These are phyloP conservation scores for Apium graveolens DNA, from an alignment of 129 eudicot genomes.

Conservation along the genomic window DNA sequence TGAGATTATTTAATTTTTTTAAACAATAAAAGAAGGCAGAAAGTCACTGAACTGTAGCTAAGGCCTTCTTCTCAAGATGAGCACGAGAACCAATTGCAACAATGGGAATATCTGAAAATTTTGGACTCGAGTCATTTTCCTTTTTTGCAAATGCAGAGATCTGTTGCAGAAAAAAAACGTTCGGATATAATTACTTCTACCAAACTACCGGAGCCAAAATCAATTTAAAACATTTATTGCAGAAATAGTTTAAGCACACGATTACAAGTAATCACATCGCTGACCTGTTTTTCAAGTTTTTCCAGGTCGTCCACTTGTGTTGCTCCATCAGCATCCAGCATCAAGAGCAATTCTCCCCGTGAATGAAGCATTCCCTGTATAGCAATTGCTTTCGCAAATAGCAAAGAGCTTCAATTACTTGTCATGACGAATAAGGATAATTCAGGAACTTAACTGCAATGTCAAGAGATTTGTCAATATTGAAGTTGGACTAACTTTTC, in stretches of 20 bases:
- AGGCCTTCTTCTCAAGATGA: conserved; percentile 92
- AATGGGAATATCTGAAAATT: conserved; percentile 55
- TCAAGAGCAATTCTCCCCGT: conserved; percentile 23
- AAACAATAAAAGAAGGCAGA: neutral
- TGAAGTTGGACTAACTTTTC: conserved; percentile 75
- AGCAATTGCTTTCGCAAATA: conserved; percentile 82
- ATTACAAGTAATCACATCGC: conserved; percentile 3
- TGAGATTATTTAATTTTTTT: neutral
- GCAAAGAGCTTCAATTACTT: conserved; percentile 64
- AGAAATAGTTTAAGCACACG: neutral
- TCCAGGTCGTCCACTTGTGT: conserved; percentile 87
- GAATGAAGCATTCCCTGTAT: conserved; percentile 99
- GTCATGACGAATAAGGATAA: neutral
- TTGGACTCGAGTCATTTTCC: conserved; percentile 26
- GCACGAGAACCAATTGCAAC: conserved; percentile 82
- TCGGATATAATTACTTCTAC: neutral
- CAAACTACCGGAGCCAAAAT: neutral
- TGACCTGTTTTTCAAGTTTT: conserved; percentile 95
- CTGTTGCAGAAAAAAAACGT: neutral
- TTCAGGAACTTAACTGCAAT: neutral
- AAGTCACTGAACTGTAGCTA: conserved; percentile 54
- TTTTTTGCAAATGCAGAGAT: neutral
- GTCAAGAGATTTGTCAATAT: neutral
- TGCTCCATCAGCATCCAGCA: conserved; percentile 99
- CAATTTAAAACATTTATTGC: neutral